Percentiles rank a stretch among this genome's conserved stretches.
These are phyloP conservation scores for Citrus hindsii DNA, from an alignment of 345 rosid genomes.

Conservation along the genomic window DNA sequence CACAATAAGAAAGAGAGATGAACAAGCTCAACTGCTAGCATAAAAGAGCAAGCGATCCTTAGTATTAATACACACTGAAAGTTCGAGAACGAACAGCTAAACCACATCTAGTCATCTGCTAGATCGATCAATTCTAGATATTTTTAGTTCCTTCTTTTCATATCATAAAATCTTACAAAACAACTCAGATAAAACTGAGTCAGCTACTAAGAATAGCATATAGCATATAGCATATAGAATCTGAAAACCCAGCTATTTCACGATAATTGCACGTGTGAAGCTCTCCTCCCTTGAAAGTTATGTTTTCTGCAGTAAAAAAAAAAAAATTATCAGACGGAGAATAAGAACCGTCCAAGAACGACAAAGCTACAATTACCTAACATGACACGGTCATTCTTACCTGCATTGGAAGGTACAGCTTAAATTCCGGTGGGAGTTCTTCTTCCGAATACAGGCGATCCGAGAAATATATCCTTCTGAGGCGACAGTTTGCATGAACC, in stretches of 20 bases:
- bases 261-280: neutral
- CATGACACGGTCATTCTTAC: conserved; percentile 24
- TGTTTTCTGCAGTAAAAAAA: conserved; percentile 45
- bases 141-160: neutral
- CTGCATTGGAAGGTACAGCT: conserved; percentile 92
- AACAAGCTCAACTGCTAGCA: neutral
- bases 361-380: neutral
- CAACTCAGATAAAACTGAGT: neutral
- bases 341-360: neutral
- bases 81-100: neutral
- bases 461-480: conserved; percentile 87
- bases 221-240: neutral
- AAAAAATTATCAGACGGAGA: neutral
- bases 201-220: neutral
- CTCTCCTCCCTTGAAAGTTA: conserved; percentile 10
- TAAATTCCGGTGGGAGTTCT: conserved; percentile 97
- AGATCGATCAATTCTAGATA: neutral
- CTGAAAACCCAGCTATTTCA: neutral
- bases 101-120: neutral
- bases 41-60: neutral
- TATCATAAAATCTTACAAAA: neutral
- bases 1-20: neutral
- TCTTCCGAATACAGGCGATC: conserved; percentile 93
- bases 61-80: neutral
- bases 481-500: conserved; percentile 93